Evolutionary conservation across 208 protist species (phyloP), one percentile per base, ranked within the genome.

Genomic region (Trypanosoma conorhini): DNA sequence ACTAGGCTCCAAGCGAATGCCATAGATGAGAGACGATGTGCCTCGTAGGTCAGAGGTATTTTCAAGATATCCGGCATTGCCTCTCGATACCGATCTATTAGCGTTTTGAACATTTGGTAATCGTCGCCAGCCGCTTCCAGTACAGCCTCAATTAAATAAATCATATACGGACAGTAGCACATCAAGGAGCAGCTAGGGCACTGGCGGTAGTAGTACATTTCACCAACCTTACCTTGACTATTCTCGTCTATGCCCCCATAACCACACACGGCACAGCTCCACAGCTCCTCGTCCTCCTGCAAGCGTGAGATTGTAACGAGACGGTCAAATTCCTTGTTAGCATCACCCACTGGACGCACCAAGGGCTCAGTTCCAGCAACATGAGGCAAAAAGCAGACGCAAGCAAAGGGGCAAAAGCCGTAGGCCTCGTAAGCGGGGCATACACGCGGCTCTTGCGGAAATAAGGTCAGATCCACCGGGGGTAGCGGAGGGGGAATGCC

Each of bases 1-100:
- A 95, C 72, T 19, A 97, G 70, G 57, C 88, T 95, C 89, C 92
- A 97, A 33, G 86, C 86, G 76, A 93, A 97, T 15, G 88, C 78
- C 21, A 85, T 77, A 54, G 71, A 93, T 5, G 82, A 86, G 30
- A 95, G 79, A 31, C 85, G 89, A 65, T 95, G 88, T 12, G 92
- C 92, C 77, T 97, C 92, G 59, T 84, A 89, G 44, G 84, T 90
- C 24, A 95, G 66, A 22, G 92, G 89, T 13, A 95, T 86, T 66
- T 94, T 94, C 52, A 91, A 88, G 46, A 88, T 79, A 55, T 93
- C 88, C 0, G 92, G 92, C 48, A 93, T 54, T 56, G 40, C 54
- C 4, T 60, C 30, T 31, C 92, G 89, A 75, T 83, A 94, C 21
- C 67, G 67, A 70, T 97, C 92, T 26, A 97, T 79, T 55, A 80